Base-by-base conservation (phyloP, 306 rosid species). In the Fragaria ananassa region DNA sequence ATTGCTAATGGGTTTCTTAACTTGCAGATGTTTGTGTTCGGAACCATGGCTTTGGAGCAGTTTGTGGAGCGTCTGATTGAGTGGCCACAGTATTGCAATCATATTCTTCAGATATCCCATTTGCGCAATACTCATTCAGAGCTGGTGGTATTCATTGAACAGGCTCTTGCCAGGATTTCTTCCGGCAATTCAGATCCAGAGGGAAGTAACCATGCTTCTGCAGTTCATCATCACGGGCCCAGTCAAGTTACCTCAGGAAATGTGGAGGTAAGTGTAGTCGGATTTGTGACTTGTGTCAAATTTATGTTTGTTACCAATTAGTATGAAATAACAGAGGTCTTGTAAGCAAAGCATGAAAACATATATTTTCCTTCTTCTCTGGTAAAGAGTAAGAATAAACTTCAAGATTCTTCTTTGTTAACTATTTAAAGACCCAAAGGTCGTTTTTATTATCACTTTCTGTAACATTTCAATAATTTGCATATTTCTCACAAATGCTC, bases 71-170 rank as follows among this genome's bases (percentile, higher is more conserved):
- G 99, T 70, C 85, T 96, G 74, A 87, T 88, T 75, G 99, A 93
- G 86, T 96, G 99, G 99, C 99, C 99, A 6, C 98, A 93, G 79
- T 96, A 93, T 76, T 96, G 99, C 87, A 93, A 96, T 83, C 99
- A 96, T 79, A 96, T 96, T 83, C 87, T 96, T 71, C 99, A 96
- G 83, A 93, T 96, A 80, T 91, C 98, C 74, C 99, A 96, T 89
- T 68, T 93, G 81, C 93, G 98, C 12, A 84, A 71, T 76, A 88
- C 97, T 17, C 96, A 93, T 83, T 68, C 88, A 12, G 98, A 96
- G 76, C 85, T 96, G 19, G 97, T 93, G 49, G 70, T 86, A 81
- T 89, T 89, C 79, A 93, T 96, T 39, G 99, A 96, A 71, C 98
- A 89, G 83, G 93, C 96, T 78, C 98, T 96, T 45, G 91, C 90